Percentiles rank a stretch among this genome's conserved stretches.
phyloP scores from a whole-genome alignment of 2,329 filamentous ascomycete species.

The Tolypocladium endophyticum region DNA sequence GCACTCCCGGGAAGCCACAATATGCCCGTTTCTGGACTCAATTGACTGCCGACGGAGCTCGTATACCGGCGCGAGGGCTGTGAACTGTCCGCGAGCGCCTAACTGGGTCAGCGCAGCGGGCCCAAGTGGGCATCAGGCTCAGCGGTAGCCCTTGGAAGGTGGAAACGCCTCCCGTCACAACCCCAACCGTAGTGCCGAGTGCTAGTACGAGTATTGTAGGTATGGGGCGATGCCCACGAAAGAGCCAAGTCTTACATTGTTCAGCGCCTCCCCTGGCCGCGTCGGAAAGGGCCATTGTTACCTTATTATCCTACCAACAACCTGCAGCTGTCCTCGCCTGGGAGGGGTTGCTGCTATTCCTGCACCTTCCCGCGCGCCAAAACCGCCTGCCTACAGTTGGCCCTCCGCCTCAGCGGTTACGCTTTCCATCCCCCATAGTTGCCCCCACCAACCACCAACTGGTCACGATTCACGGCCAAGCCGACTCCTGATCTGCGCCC shows the following conservation, averaged over 20 bases:
- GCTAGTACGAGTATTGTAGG: too few species aligned
- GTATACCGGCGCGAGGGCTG: neutral
- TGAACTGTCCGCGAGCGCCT: neutral
- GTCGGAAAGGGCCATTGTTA: neutral
- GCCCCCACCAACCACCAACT: neutral
- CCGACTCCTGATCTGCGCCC: neutral
- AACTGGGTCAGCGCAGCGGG: neutral
- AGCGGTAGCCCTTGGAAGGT: neutral
- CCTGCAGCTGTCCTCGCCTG: neutral
- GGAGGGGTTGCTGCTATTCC: neutral
- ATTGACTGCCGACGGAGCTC: neutral
- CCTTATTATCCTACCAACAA: too few species aligned
- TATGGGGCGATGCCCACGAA: neutral
- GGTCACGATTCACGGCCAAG: neutral
- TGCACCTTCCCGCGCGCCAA: neutral
- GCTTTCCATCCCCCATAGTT: neutral
- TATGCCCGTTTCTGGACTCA: neutral
- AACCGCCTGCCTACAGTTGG: neutral
- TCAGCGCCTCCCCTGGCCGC: too few species aligned
- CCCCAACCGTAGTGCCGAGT: neutral
- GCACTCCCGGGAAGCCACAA: neutral
- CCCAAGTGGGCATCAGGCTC: neutral
- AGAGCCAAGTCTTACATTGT: too few species aligned
- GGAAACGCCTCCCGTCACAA: neutral
- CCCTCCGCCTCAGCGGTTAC: neutral